Evolutionary conservation across 331 rosid genomes (phyloP).

Genomic region (Cydonia oblonga): DNA sequence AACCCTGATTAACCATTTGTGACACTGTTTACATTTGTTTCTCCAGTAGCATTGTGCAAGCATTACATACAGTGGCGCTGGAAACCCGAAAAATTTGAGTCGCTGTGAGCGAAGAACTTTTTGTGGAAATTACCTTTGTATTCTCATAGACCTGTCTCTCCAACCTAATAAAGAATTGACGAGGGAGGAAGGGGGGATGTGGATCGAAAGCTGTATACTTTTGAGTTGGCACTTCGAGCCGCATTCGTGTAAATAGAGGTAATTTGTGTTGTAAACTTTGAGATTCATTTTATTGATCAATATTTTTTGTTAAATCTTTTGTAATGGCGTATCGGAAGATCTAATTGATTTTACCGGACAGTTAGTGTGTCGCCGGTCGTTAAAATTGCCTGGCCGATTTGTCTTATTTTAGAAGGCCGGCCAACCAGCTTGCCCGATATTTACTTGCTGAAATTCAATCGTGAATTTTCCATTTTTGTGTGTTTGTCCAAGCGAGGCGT

Average conservation of each 20-base stretch:
- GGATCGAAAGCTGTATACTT: constrained; percentile 38
- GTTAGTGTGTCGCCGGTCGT: not conserved
- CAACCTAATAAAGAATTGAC: constrained; percentile 40
- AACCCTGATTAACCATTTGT: not conserved
- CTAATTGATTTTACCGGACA: not conserved
- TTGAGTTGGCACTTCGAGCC: constrained; percentile 36
- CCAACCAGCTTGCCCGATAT: not conserved
- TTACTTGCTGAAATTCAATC: not conserved
- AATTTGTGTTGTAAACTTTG: constrained; percentile 43
- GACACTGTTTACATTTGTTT: not conserved
- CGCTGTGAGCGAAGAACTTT: constrained; percentile 18
- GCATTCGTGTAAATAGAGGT: constrained; percentile 65
- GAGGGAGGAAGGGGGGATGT: constrained; percentile 16
- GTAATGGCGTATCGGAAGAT: not conserved
- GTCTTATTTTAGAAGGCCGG: not conserved
- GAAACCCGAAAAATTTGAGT: constrained; percentile 17
- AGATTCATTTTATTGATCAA: constrained; percentile 45
- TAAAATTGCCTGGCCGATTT: not conserved
- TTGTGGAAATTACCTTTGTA: constrained; percentile 25
- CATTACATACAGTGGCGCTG: constrained; percentile 18
- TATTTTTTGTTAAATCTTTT: constrained; percentile 17
- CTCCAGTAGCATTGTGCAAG: constrained; percentile 36
- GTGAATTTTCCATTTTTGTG: not conserved
- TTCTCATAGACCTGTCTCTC: constrained; percentile 32
- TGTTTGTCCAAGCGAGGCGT: not conserved